phyloP scores from a whole-genome alignment of 2,329 filamentous ascomycete genomes.

The Elsinoe perseae region DNA sequence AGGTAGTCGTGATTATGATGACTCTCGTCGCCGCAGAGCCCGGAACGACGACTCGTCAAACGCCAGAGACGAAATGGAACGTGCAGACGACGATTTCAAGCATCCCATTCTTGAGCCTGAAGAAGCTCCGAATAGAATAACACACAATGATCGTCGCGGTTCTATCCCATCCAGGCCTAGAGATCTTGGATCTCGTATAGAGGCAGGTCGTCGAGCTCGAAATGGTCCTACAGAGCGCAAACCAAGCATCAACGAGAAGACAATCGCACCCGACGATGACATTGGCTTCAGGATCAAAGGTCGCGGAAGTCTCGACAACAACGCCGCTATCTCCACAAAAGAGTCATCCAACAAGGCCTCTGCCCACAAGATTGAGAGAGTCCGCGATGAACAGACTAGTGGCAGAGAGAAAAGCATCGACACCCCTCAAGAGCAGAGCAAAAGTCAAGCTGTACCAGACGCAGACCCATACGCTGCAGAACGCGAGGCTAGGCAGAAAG shows the following conservation, averaged over 20 bases:
- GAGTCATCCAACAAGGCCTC: slow-evolving; percentile 24
- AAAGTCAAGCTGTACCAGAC: slow-evolving; percentile 17
- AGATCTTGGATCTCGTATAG: background rate
- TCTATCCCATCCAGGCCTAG: background rate
- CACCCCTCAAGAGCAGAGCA: background rate
- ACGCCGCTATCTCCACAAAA: background rate
- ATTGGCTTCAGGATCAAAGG: slow-evolving; percentile 44
- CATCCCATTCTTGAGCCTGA: background rate
- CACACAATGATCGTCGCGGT: background rate
- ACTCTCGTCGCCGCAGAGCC: background rate
- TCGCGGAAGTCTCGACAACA: slow-evolving; percentile 20
- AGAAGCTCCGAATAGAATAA: background rate
- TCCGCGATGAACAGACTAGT: slow-evolving; percentile 19
- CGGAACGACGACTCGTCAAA: background rate
- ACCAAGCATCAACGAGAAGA: slow-evolving; percentile 18
- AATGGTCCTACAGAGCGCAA: background rate
- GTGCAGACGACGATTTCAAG: background rate
- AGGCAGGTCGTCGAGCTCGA: background rate
- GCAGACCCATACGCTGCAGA: slow-evolving; percentile 30
- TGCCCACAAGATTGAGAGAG: slow-evolving; percentile 30
- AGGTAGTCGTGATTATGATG: background rate
- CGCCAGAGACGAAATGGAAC: background rate
- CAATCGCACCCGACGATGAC: slow-evolving; percentile 24
- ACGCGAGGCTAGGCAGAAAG: slow-evolving; percentile 26
- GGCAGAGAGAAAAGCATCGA: background rate